phyloP scores from a whole-genome alignment of 768 basidiomycete genomes.

The Phallus indusiatus region DNA sequence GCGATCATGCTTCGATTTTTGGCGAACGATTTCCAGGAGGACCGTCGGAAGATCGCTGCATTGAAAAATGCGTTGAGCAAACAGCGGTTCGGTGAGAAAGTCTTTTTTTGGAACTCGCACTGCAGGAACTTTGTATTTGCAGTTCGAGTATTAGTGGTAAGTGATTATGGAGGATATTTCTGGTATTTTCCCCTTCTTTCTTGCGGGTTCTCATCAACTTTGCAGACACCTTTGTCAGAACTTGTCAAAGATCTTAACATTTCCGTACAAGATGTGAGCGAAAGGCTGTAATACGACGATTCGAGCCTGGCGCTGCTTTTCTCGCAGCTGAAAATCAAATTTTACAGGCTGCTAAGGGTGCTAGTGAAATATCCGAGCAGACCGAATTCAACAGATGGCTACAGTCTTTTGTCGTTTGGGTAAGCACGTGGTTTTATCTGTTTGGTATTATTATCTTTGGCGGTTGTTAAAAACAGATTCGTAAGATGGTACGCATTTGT shows the following conservation, averaged over 20 bases:
- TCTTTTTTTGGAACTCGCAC: conserved; percentile 82
- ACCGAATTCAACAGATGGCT: conserved; percentile 91
- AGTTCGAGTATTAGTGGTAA: conserved; percentile 81
- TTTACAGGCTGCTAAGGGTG: conserved; percentile 86
- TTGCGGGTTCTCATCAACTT: not conserved
- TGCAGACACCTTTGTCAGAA: conserved; percentile 68
- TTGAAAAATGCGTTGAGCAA: conserved; percentile 93
- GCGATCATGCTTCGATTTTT: conserved; percentile 84
- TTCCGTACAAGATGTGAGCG: conserved; percentile 51
- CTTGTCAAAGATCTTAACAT: conserved; percentile 46
- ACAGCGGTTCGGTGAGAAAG: conserved; percentile 78
- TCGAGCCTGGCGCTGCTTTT: conserved; percentile 87
- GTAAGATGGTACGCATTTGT: conserved; percentile 89
- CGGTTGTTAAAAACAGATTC: conserved; percentile 1
- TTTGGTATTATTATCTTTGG: not conserved
- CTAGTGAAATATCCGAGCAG: conserved; percentile 78
- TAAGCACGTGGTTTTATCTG: conserved; percentile 24
- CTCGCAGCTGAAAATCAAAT: conserved; percentile 84
- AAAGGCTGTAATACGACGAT: conserved; percentile 83
- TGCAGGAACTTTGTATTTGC: conserved; percentile 81
- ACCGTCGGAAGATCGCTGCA: conserved; percentile 87
- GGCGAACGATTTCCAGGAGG: conserved; percentile 74
- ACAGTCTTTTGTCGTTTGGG: conserved; percentile 94
- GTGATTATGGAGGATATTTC: conserved; percentile 18
- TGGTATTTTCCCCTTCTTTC: too few species aligned